A percentile compares a stretch with the other conserved stretches of the same genome.
Conservation (phyloP, 495 filamentous ascomycete genomes). For the Aspergillus campestris region DNA sequence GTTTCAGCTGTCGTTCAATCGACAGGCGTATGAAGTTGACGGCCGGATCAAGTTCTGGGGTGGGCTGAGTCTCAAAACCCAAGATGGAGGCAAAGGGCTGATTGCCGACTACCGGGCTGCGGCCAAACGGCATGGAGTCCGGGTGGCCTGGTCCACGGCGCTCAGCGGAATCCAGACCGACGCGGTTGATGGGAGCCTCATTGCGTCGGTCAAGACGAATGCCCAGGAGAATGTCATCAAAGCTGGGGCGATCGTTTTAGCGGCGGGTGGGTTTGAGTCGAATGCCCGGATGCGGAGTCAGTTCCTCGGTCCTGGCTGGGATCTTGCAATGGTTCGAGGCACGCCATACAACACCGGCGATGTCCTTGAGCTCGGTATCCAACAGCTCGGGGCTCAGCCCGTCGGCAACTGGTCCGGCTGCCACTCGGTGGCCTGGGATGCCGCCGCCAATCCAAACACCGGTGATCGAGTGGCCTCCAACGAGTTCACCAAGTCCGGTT, state of each 20-base stretch:
- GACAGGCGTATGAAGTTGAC: conserved; percentile 50
- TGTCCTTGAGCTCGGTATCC: conserved; percentile 38
- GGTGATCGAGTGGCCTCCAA: conserved; percentile 50
- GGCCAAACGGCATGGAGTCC: conserved; percentile 31
- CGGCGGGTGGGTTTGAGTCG: conserved; percentile 54
- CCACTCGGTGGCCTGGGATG: conserved; percentile 55
- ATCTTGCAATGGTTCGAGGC: conserved; percentile 49
- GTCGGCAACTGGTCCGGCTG: conserved; percentile 55
- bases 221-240: conserved; percentile 21
- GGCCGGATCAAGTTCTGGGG: conserved; percentile 55
- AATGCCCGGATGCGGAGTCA: conserved; percentile 44
- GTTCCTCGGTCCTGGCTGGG: conserved; percentile 55
- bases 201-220: conserved; percentile 19
- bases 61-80: conserved; percentile 45
- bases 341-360: conserved; percentile 55
- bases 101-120: conserved; percentile 38
- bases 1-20: conserved; percentile 52
- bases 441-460: conserved; percentile 38
- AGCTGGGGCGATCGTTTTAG: conserved; percentile 41
- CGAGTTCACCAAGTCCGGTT: conserved; percentile 58
- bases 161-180: conserved; percentile 33
- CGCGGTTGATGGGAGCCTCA: conserved; percentile 24
- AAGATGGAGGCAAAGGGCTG: conserved; percentile 51
- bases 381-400: conserved; percentile 37
- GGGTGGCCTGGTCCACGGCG: conserved; percentile 34